Evolutionary conservation across 768 basidiomycete genomes (phyloP).

Genomic region (Plicaturopsis crispa): DNA sequence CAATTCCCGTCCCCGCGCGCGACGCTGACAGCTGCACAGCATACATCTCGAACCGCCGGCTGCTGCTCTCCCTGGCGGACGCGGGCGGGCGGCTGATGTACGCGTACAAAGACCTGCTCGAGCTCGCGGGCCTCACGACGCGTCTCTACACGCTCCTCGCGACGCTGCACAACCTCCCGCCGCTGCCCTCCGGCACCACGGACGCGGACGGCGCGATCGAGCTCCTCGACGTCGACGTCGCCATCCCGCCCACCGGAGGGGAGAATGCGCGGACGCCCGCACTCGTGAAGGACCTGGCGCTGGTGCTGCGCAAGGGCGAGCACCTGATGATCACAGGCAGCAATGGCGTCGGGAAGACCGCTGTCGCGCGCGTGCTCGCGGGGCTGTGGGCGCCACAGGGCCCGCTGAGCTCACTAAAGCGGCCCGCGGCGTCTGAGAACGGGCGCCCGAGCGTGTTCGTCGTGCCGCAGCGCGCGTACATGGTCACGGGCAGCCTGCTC

Average conservation of each 20-base stretch:
- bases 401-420: constrained; percentile 20
- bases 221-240: constrained; percentile 62
- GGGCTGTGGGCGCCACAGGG: constrained; percentile 76
- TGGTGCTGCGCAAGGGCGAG: constrained; percentile 62
- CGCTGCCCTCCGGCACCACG: constrained; percentile 27
- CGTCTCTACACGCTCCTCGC: constrained; percentile 85
- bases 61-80: constrained; percentile 91
- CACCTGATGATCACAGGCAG: constrained; percentile 92
- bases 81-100: constrained; percentile 96
- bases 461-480: constrained; percentile 90
- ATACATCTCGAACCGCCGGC: constrained; percentile 89
- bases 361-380: constrained; percentile 82
- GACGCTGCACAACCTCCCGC: constrained; percentile 68
- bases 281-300: constrained; percentile 63
- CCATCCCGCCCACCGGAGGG: constrained; percentile 36
- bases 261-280: constrained; percentile 20
- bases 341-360: constrained; percentile 89
- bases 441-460: constrained; percentile 62
- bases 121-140: constrained; percentile 90
- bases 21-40: constrained; percentile 20
- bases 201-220: constrained; percentile 41
- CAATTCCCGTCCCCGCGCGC: not conserved
- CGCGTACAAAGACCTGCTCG: constrained; percentile 90
- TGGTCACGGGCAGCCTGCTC: constrained; percentile 78
- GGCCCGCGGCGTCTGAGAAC: constrained; percentile 27